Conservation (phyloP, 2,329 filamentous ascomycete genomes). For the Albifimbria verrucaria region DNA sequence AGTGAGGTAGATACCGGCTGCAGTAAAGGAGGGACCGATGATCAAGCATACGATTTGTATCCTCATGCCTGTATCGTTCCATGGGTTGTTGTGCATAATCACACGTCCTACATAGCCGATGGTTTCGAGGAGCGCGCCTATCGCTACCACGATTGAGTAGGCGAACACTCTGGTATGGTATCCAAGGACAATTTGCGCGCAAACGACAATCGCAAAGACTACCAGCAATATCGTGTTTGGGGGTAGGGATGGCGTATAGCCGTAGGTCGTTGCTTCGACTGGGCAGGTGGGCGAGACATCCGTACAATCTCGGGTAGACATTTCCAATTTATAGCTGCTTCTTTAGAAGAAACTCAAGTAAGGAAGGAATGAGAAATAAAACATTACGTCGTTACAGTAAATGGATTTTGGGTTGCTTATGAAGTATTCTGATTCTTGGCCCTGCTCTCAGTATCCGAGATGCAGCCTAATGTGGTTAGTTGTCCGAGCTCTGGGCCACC, state of each 20-base stretch:
- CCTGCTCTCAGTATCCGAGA: background rate
- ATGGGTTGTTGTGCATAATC: constrained; percentile 35
- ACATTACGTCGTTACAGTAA: background rate
- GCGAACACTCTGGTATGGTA: constrained; percentile 35
- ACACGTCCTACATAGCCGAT: constrained; percentile 39
- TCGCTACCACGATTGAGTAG: constrained; percentile 28
- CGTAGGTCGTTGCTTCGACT: constrained; percentile 20
- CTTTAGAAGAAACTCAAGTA: too few species aligned
- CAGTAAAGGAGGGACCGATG: constrained; percentile 39
- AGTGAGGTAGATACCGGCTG: constrained; percentile 43
- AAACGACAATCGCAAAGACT: constrained; percentile 28
- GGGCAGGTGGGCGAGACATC: constrained; percentile 18
- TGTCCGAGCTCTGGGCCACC: background rate
- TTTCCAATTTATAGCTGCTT: background rate
- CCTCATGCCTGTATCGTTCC: constrained; percentile 34
- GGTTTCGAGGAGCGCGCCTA: constrained; percentile 36
- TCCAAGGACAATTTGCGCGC: constrained; percentile 29
- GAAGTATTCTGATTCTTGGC: background rate
- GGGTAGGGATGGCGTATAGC: constrained; percentile 15
- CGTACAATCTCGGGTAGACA: constrained; percentile 7
- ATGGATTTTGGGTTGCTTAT: background rate
- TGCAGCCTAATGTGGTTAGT: background rate
- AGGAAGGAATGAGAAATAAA: background rate
- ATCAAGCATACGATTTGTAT: constrained; percentile 38
- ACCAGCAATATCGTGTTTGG: constrained; percentile 28